Conservation (phyloP, 345 rosid genomes). For the Salix viminalis region DNA sequence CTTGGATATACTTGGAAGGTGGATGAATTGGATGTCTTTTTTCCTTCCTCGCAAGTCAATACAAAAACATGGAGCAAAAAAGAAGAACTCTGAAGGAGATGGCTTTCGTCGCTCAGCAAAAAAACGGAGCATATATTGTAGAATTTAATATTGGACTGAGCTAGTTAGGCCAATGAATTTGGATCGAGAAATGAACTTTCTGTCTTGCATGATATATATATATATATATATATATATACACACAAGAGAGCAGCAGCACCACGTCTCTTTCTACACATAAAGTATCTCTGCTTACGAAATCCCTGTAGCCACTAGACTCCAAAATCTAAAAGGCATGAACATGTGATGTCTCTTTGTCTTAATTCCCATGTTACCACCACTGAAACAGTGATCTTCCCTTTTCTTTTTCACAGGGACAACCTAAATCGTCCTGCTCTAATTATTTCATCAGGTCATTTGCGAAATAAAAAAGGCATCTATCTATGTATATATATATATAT, state of each 20-base stretch:
- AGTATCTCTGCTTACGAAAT: not conserved
- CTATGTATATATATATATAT: too few relatives aligned
- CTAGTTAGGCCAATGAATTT: too few relatives aligned
- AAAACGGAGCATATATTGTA: too few relatives aligned
- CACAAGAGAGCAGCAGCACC: too few relatives aligned
- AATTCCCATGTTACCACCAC: not conserved
- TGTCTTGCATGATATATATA: not conserved
- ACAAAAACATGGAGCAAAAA: too few relatives aligned
- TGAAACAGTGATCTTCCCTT: constrained; percentile 1
- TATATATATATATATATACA: fast-evolving
- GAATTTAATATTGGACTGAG: too few relatives aligned
- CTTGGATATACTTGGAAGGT: not conserved
- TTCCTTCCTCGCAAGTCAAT: too few relatives aligned
- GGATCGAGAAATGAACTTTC: too few relatives aligned
- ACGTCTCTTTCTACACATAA: not conserved
- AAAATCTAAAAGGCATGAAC: constrained; percentile 12
- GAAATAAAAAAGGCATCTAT: not conserved
- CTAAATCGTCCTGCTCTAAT: not conserved
- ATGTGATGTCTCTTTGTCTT: constrained; percentile 21
- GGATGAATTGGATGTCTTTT: not conserved
- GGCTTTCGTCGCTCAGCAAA: too few relatives aligned
- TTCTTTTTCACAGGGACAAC: not conserved
- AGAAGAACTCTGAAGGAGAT: too few relatives aligned
- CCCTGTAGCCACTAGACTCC: constrained; percentile 1
- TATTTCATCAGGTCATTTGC: too few relatives aligned